These are phyloP conservation scores for Tremella fuciformis DNA, from an alignment of 768 basidiomycete genomes.

Conservation along the genomic window DNA sequence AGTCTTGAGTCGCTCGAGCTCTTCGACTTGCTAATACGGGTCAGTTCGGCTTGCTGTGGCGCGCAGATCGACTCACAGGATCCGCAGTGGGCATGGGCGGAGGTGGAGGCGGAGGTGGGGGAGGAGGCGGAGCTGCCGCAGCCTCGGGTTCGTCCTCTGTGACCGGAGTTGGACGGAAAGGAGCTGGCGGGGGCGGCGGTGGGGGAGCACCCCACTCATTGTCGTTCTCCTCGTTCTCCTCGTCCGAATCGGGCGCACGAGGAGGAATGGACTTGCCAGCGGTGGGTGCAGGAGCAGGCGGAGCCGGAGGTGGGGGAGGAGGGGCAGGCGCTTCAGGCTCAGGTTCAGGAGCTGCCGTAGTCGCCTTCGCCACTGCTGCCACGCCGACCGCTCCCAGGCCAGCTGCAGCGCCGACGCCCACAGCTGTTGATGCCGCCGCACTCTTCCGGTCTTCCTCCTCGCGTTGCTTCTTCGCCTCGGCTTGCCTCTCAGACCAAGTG, in stretches of 20 bases:
- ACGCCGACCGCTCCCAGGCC: constrained; percentile 53
- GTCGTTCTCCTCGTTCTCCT: constrained; percentile 45
- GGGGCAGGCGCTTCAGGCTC: constrained; percentile 10
- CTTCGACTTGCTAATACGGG: constrained; percentile 36
- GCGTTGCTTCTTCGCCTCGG: constrained; percentile 77
- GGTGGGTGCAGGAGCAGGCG: constrained; percentile 20
- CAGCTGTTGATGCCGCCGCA: constrained; percentile 30
- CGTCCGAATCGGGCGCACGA: constrained; percentile 50
- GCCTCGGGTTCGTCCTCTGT: constrained; percentile 24
- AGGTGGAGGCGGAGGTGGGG: constrained; percentile 45
- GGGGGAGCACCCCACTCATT: constrained; percentile 54
- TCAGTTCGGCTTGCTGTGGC: neutral
- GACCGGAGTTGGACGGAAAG: constrained; percentile 54
- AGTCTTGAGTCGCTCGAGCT: constrained; percentile 41
- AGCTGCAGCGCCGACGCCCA: constrained; percentile 42
- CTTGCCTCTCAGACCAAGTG: constrained; percentile 93
- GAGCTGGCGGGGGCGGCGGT: constrained; percentile 53
- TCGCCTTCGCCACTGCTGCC: constrained; percentile 17
- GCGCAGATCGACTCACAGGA: constrained; percentile 23
- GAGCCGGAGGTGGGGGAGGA: constrained; percentile 23
- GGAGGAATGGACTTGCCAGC: constrained; percentile 28
- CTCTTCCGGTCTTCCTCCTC: constrained; percentile 68
- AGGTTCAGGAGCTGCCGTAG: constrained; percentile 7
- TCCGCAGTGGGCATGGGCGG: constrained; percentile 32
- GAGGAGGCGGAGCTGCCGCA: constrained; percentile 41